Evolutionary conservation across 768 basidiomycete genomes (phyloP).

Genomic region (Auricularia heimuer): DNA sequence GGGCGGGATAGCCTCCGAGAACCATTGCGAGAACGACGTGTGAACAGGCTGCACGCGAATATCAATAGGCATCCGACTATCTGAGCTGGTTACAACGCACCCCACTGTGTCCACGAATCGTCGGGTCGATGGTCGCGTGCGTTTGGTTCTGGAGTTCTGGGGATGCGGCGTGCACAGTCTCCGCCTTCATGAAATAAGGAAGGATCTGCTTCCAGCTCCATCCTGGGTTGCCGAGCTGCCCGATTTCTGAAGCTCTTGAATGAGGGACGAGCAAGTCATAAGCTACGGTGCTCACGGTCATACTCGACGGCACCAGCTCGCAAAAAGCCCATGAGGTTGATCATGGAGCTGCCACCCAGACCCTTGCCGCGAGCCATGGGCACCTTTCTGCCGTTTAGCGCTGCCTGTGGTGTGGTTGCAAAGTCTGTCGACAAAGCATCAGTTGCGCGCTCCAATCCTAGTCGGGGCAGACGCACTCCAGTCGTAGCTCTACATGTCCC

Average conservation of each 20-base stretch:
- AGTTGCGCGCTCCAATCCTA: neutral
- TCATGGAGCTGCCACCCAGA: conserved; percentile 33
- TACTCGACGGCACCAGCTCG: neutral
- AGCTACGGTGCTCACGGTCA: neutral
- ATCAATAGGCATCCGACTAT: neutral
- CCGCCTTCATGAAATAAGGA: conserved; percentile 8
- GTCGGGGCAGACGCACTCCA: too few relatives aligned
- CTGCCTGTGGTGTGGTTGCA: neutral
- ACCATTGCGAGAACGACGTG: neutral
- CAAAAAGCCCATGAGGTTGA: conserved; percentile 28
- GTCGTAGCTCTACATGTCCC: too few relatives aligned
- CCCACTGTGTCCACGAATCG: neutral
- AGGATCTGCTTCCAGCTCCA: conserved; percentile 1
- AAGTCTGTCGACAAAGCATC: neutral
- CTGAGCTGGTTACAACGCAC: neutral
- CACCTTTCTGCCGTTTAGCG: neutral
- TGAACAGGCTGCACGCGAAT: neutral
- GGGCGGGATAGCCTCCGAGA: neutral
- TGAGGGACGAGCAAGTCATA: neutral
- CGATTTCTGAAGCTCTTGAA: neutral
- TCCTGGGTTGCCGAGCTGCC: neutral
- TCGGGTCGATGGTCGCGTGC: neutral
- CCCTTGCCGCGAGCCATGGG: conserved; percentile 16
- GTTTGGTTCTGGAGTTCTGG: neutral
- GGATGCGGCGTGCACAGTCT: neutral